Percentiles rank a stretch among this genome's conserved stretches.
Conservation (phyloP, 345 rosid species). For the Salix brachista region DNA sequence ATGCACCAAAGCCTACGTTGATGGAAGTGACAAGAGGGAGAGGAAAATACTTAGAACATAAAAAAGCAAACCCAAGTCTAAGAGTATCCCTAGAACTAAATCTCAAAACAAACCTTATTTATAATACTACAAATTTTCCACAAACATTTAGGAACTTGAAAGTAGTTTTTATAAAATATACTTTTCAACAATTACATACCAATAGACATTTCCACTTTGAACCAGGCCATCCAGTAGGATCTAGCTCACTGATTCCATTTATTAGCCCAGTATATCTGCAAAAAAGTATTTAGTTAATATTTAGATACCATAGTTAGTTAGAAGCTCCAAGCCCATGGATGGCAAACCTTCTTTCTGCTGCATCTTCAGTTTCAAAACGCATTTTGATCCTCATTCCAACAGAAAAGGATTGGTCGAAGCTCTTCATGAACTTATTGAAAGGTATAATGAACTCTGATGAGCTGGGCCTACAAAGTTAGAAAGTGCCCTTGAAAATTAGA, state of each 20-base stretch:
- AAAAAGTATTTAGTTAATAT: not conserved
- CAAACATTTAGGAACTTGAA: not conserved
- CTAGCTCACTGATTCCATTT: constrained; percentile 72
- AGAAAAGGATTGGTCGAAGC: constrained; percentile 56
- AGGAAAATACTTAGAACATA: not conserved
- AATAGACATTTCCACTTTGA: constrained; percentile 92
- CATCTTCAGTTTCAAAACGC: constrained; percentile 83
- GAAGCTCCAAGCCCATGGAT: not conserved
- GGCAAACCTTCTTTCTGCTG: constrained; percentile 79
- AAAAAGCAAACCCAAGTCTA: not conserved
- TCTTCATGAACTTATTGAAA: constrained; percentile 63
- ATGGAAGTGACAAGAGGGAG: not conserved
- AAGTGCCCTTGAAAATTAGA: not conserved
- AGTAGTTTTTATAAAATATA: not conserved
- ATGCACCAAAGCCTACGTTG: not conserved
- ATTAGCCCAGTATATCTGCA: constrained; percentile 74
- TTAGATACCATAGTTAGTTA: not conserved
- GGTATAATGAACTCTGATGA: constrained; percentile 76
- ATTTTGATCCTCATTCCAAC: constrained; percentile 89
- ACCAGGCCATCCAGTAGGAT: constrained; percentile 88
- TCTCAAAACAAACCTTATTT: not conserved
- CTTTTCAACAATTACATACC: constrained; percentile 36
- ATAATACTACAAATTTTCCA: not conserved
- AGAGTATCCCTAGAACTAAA: too few species aligned
- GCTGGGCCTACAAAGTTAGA: constrained; percentile 46